Evolutionary conservation across 495 filamentous ascomycete species (phyloP).

Genomic region (Clavariopsis aquatica): DNA sequence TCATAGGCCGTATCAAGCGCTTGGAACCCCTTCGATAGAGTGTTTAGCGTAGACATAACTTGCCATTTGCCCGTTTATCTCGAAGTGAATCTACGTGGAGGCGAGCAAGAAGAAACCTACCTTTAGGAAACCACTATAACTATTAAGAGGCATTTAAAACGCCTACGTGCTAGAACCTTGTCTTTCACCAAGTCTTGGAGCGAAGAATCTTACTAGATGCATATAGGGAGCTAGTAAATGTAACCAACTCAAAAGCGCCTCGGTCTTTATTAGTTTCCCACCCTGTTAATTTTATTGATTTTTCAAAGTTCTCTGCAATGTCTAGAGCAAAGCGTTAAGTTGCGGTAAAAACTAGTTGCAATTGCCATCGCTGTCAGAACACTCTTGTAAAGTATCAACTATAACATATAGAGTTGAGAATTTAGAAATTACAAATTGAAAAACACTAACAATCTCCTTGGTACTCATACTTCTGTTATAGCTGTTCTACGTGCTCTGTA

Average conservation of each 20-base stretch:
- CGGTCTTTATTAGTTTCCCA: background rate
- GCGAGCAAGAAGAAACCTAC: conserved; percentile 59
- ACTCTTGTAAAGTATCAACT: background rate
- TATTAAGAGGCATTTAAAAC: background rate
- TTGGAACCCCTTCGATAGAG: conserved; percentile 37
- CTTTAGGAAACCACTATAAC: background rate
- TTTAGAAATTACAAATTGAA: background rate
- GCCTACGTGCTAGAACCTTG: background rate
- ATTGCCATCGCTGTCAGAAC: background rate
- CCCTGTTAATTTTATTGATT: background rate
- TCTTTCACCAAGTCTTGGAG: background rate
- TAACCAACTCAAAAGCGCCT: background rate
- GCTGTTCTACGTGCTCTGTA: background rate
- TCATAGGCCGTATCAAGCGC: conserved; percentile 48
- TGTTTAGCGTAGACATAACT: conserved; percentile 45
- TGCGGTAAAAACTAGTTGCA: background rate
- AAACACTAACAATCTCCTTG: background rate
- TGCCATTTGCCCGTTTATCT: conserved; percentile 42
- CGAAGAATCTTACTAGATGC: background rate
- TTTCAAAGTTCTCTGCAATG: background rate
- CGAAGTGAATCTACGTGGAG: conserved; percentile 52
- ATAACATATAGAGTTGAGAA: background rate
- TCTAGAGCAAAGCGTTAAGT: background rate
- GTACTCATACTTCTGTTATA: background rate
- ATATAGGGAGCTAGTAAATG: background rate